A percentile compares a stretch with the other conserved stretches of the same genome.
These are phyloP conservation scores for Lichtheimia corymbifera DNA, from an alignment of 371 early-diverging fungal species.

Conservation along the genomic window DNA sequence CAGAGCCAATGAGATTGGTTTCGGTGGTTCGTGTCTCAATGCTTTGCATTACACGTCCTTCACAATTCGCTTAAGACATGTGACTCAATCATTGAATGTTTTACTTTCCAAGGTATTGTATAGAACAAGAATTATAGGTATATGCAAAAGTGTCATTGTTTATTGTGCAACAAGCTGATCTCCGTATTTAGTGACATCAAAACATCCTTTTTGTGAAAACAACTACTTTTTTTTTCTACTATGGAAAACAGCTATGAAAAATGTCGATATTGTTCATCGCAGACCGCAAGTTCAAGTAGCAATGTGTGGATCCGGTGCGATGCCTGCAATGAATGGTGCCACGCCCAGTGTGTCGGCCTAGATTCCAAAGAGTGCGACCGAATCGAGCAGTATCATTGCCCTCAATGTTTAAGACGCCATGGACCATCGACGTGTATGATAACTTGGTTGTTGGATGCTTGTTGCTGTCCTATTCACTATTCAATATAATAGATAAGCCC, in stretches of 20 bases:
- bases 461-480: background rate
- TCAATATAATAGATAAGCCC: slow-evolving; percentile 23
- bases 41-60: too few relatives aligned
- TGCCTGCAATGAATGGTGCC: slow-evolving; percentile 70
- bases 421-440: slow-evolving; percentile 66
- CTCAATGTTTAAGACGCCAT: slow-evolving; percentile 48
- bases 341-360: slow-evolving; percentile 63
- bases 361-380: slow-evolving; percentile 53
- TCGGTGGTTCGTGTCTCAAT: too few relatives aligned
- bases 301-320: slow-evolving; percentile 71
- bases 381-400: slow-evolving; percentile 71
- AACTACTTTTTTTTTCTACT: too few relatives aligned
- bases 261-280: slow-evolving; percentile 6
- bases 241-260: slow-evolving; percentile 2
- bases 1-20: too few relatives aligned
- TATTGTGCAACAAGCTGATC: too few relatives aligned
- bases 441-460: background rate
- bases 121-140: too few relatives aligned
- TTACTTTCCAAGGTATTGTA: too few relatives aligned
- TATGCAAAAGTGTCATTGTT: too few relatives aligned
- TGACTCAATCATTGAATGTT: too few relatives aligned
- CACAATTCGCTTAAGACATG: too few relatives aligned
- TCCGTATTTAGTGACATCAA: too few relatives aligned
- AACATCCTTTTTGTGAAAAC: too few relatives aligned
- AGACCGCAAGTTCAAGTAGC: background rate